Conservation (phyloP, 108 stramenopile species). For the Thalassiosira profunda region DNA sequence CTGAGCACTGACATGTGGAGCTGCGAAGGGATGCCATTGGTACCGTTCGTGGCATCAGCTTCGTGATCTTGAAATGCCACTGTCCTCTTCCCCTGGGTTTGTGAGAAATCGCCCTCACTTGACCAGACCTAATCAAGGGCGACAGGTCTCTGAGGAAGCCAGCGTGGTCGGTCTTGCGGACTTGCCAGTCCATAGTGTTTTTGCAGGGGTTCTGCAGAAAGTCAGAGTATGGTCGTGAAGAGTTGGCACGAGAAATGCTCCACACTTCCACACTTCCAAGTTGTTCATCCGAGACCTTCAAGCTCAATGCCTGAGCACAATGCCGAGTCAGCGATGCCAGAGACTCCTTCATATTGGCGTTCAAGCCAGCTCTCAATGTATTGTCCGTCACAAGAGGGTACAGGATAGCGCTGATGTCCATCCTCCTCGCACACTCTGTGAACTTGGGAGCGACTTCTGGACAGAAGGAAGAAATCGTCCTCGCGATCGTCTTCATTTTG, state of each 20-base stretch:
- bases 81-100: slow-evolving; percentile 4
- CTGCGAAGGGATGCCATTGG: background rate
- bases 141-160: background rate
- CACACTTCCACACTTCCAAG: background rate
- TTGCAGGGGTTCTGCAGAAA: slow-evolving; percentile 16
- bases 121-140: background rate
- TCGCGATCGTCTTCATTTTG: too few relatives aligned
- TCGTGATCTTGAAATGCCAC: slow-evolving; percentile 11
- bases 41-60: slow-evolving; percentile 9
- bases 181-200: background rate
- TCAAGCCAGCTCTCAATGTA: background rate
- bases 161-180: slow-evolving; percentile 7
- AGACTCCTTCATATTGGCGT: background rate
- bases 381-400: slow-evolving; percentile 5
- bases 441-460: background rate
- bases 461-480: too few relatives aligned
- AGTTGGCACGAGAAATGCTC: background rate
- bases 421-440: background rate
- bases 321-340: background rate
- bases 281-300: background rate
- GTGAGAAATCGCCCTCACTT: background rate
- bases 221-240: background rate
- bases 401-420: background rate
- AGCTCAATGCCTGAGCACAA: background rate
- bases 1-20: background rate